Percentiles rank a stretch among this genome's conserved stretches.
Conservation (phyloP, 2,329 filamentous ascomycete species). For the Zymoseptoria passerinii region DNA sequence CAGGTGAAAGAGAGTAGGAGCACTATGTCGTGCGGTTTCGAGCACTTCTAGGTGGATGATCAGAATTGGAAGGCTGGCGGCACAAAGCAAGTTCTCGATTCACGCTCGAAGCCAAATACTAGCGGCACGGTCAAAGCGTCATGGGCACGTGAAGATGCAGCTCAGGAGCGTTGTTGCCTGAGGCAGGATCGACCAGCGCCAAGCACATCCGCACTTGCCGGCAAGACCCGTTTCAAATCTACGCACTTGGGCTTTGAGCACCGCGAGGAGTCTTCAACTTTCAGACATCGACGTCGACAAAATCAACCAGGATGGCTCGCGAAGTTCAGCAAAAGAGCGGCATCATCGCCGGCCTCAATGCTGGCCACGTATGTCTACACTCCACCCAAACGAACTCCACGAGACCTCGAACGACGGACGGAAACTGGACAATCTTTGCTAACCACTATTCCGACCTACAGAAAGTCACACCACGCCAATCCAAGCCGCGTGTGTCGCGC, state of each 20-base stretch:
- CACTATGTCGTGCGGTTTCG: constrained; percentile 11
- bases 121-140: neutral
- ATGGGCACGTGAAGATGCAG: constrained; percentile 3
- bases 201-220: no score
- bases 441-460: constrained; percentile 20
- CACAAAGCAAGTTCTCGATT: neutral
- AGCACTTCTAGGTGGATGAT: neutral
- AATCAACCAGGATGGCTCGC: constrained; percentile 40
- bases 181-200: no score
- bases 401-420: constrained; percentile 1
- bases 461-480: constrained; percentile 46
- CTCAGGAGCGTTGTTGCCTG: no score
- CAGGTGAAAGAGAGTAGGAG: neutral
- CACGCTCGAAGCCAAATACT: constrained; percentile 3
- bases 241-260: constrained; percentile 1
- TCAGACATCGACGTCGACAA: constrained; percentile 18
- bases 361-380: constrained; percentile 54
- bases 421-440: constrained; percentile 10
- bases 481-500: constrained; percentile 46
- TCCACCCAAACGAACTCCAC: neutral
- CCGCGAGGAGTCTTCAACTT: neutral
- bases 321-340: constrained; percentile 47
- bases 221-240: no score
- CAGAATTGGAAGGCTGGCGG: neutral
- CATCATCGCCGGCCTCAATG: constrained; percentile 55